These are phyloP conservation scores for Amphichorda felina DNA, from an alignment of 2,329 filamentous ascomycete species.

Conservation along the genomic window DNA sequence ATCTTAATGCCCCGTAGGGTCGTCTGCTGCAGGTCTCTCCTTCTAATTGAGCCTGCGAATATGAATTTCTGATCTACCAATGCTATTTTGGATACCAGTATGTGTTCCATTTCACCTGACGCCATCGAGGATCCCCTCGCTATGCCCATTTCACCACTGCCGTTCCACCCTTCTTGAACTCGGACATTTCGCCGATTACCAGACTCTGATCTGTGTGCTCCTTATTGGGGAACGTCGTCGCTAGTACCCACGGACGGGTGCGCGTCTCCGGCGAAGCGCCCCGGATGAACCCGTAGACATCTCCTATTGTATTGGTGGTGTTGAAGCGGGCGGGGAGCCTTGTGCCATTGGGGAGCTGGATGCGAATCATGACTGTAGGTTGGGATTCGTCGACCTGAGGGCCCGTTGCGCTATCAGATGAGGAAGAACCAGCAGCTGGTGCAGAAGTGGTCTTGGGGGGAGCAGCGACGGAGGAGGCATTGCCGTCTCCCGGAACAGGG, in stretches of 20 bases:
- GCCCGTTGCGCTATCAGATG: slow-evolving; percentile 15
- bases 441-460: slow-evolving; percentile 6
- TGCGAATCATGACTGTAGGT: slow-evolving; percentile 59
- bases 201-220: slow-evolving; percentile 58
- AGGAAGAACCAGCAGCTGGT: slow-evolving; percentile 18
- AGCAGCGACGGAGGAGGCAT: slow-evolving; percentile 11
- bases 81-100: no score
- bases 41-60: no score
- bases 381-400: slow-evolving; percentile 47
- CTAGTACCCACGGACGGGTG: slow-evolving; percentile 57
- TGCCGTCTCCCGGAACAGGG: slow-evolving; percentile 51
- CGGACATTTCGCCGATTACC: slow-evolving; percentile 45
- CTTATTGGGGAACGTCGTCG: slow-evolving; percentile 75
- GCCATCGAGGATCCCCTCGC: not conserved
- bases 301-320: slow-evolving; percentile 62
- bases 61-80: no score
- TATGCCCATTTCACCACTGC: slow-evolving; percentile 50
- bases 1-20: no score
- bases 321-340: slow-evolving; percentile 74
- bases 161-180: slow-evolving; percentile 55
- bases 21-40: no score
- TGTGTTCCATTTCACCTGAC: no score
- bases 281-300: slow-evolving; percentile 65
- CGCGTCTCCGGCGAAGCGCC: slow-evolving; percentile 46
- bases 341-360: slow-evolving; percentile 69